Evolutionary conservation across 1,284 basidiomycete species (phyloP), one percentile per base, ranked within the genome.

Genomic region (Pterula multifida): DNA sequence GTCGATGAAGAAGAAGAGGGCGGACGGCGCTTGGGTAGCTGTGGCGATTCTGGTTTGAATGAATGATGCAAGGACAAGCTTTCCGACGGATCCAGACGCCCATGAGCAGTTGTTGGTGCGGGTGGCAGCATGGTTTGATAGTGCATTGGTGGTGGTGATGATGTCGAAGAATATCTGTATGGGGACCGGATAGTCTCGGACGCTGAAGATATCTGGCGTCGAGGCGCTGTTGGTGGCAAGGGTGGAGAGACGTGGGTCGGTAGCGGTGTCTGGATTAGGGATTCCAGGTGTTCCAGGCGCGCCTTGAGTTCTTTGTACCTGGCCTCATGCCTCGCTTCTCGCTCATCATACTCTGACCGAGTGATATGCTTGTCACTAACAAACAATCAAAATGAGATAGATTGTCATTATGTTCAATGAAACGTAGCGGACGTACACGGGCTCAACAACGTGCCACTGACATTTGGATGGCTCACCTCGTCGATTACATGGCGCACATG

Each of bases 401-500:
- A 60, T 35, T 55, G 50, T 55, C 46, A 53, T 35, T 53, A 44
- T 49, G 48, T 24, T 47, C 46, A 47, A 53, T 17, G 36, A 50
- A 53, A 36, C 47, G 25, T 48, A 45, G 35, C 47, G 32, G 39
- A 62, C 76, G 58, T 65, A 78, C 76, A 75, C 69, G 46, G 76
- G 73, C 56, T 79, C 75, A 50, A 78, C 63, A 48, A 74, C 70
- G 57, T 72, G 70, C 76, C 76, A 79, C 55, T 75, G 71, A 55
- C 78, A 79, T 58, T 73, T 75, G 50, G 63, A 62, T 56, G 70
- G 69, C 59, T 80, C 77, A 35, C 71, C 71, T 36, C 78, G 69
- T 26, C 76, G 66, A 51, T 66, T 63, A 59, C 76, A 79, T 1
- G 76, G 76, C 6, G 73, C 75, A 61, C 78, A 79, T 45, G 75